A percentile compares a stretch with the other conserved stretches of the same genome.
phyloP scores from a whole-genome alignment of 371 early-diverging fungal genomes.

The Apophysomyces elegans region DNA sequence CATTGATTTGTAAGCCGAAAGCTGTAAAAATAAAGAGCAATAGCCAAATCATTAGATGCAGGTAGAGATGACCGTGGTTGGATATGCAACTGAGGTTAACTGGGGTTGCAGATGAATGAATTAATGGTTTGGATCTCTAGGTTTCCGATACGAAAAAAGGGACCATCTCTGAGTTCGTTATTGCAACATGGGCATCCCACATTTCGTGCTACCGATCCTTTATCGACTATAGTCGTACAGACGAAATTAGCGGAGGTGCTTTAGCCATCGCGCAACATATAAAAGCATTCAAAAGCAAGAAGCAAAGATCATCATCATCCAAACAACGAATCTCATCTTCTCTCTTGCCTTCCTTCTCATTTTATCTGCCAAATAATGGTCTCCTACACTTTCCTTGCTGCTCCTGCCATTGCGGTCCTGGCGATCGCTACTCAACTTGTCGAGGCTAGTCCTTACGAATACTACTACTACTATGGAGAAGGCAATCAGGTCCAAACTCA shows the following conservation, averaged over 20 bases:
- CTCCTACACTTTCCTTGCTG: slow-evolving; percentile 9
- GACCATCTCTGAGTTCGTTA: slow-evolving; percentile 1
- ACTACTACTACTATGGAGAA: background rate
- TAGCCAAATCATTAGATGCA: too few relatives aligned
- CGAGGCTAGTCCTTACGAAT: slow-evolving; percentile 2
- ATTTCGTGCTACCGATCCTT: background rate
- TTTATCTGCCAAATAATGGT: background rate
- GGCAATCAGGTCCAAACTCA: background rate
- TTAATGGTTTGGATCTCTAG: too few relatives aligned
- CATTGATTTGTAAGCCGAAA: too few relatives aligned
- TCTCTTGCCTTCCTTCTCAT: background rate
- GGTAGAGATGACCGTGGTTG: background rate
- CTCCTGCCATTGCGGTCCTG: slow-evolving; percentile 9
- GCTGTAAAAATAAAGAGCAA: too few relatives aligned
- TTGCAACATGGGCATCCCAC: background rate
- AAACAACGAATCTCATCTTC: background rate
- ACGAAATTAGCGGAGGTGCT: background rate
- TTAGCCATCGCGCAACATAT: background rate
- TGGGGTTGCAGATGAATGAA: background rate
- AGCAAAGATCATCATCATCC: background rate
- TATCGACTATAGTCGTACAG: background rate
- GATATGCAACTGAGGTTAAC: background rate
- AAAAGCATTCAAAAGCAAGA: background rate
- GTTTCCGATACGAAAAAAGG: background rate
- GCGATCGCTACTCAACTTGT: slow-evolving; percentile 14